Percentiles rank a stretch among this genome's conserved stretches.
Conservation (phyloP, 176 grass and related monocot species). For the Lolium rigidum region DNA sequence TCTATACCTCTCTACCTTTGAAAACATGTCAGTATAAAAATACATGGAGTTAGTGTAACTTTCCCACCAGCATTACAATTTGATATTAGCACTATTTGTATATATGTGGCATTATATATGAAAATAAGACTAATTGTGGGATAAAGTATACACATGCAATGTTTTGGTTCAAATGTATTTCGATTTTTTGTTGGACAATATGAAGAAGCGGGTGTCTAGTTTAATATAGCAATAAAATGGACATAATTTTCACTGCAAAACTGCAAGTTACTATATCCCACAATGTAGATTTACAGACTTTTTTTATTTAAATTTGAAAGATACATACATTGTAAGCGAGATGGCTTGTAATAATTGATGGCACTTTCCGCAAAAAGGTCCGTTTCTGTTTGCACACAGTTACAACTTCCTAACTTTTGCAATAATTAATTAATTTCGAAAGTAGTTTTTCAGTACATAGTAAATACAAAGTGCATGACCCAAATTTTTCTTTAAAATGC, state of each 20-base stretch:
- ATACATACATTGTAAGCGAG: background rate
- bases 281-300: background rate
- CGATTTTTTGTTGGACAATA: background rate
- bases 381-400: background rate
- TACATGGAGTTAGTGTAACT: too few relatives aligned
- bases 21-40: background rate
- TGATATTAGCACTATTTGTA: background rate
- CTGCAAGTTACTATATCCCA: background rate
- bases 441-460: too few relatives aligned
- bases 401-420: too few relatives aligned
- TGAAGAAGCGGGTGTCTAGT: background rate
- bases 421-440: too few relatives aligned
- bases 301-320: background rate
- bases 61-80: too few relatives aligned
- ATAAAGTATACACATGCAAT: too few relatives aligned
- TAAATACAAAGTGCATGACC: too few relatives aligned
- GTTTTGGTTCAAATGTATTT: background rate
- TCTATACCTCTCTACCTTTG: too few relatives aligned
- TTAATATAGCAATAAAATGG: background rate
- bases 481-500: too few relatives aligned
- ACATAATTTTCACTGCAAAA: background rate
- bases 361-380: background rate
- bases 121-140: too few relatives aligned
- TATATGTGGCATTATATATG: too few relatives aligned
- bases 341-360: background rate